Evolutionary conservation across 805 yeast genomes (phyloP), one percentile per base, ranked within the genome.

Genomic region (Wickerhamiella allomyrinae): DNA sequence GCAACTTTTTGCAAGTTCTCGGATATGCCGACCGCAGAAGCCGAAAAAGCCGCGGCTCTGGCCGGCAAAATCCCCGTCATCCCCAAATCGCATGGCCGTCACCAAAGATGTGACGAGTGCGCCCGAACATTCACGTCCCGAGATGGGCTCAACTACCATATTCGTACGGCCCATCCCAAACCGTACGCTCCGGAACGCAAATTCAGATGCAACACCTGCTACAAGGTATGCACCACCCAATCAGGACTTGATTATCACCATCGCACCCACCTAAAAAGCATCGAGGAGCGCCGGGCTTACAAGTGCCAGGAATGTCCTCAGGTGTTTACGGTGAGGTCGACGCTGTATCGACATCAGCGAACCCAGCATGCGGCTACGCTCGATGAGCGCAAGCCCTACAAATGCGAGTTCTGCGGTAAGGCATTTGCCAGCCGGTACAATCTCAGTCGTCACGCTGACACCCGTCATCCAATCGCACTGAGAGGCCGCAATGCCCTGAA

Each of bases 251-350:
- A 36, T 21, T 36, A 36, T n/a, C 39, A 36, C 29, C 15, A 22
- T 8, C 29, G 29, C 13, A 36, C 39, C 7, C 39, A 36, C 15
- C 29, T 36, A 5, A 36, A 36, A 17, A 36, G 29, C 7, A 23
- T 36, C 14, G 39, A 36, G 25, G 39, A 36, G 29, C 39, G 39
- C 5, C 39, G 39, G n/a, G 39, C 39, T 7, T 36, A 36, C 29
- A 36, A 23, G 20, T 36, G 39, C 39, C 29, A 14, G 25, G 39
- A 36, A 14, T 36, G 39, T n/a, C 24, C 39, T 6, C 39, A 23
- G 29, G 39, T 36, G 20, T 36, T 36, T 14, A 36, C 39, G 7
- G 39, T 36, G 29, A 19, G 29, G 6, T 36, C 39, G 29, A 36
- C 39, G 4, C n/a, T 36, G 39, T 36, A 36, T 10, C 39, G 39